A percentile compares a stretch with the other conserved stretches of the same genome.
phyloP scores from a whole-genome alignment of 2,329 filamentous ascomycete genomes.

The Orbilia blumenaviensis region DNA sequence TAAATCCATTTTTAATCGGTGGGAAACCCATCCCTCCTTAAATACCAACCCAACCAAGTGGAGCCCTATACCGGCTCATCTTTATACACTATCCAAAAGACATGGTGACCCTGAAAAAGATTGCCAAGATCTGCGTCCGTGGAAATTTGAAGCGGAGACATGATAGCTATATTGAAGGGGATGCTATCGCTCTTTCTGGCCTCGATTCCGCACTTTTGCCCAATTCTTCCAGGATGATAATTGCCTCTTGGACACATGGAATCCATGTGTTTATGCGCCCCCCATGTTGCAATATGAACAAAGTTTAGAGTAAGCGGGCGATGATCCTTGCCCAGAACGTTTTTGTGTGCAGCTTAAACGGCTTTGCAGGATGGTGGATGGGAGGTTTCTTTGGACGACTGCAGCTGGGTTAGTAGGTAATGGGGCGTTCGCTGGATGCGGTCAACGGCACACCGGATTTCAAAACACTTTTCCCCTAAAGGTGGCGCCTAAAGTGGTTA shows the following conservation, averaged over 20 bases:
- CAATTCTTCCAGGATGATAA: neutral
- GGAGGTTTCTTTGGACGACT: neutral
- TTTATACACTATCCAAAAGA: neutral
- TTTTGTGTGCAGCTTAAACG: neutral
- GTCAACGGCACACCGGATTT: neutral
- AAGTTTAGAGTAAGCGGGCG: neutral
- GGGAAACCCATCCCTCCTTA: constrained; percentile 13
- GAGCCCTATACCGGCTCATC: neutral
- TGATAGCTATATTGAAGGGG: constrained; percentile 9
- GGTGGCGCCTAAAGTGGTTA: neutral
- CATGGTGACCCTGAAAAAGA: neutral
- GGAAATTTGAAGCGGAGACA: constrained; percentile 9
- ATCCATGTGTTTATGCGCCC: neutral
- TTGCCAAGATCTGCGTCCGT: neutral
- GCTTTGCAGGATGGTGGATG: neutral
- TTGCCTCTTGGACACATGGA: neutral
- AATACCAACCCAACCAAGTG: constrained; percentile 5
- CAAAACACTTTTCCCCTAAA: constrained; percentile 22
- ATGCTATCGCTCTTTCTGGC: neutral
- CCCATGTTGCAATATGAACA: neutral
- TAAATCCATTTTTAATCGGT: neutral
- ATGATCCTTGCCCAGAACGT: constrained; percentile 2
- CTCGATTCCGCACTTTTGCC: too few species aligned
- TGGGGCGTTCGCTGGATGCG: constrained; percentile 7
- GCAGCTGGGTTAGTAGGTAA: neutral